Evolutionary conservation across 2,329 filamentous ascomycete genomes (phyloP).

Genomic region (Aspergillus hortae): DNA sequence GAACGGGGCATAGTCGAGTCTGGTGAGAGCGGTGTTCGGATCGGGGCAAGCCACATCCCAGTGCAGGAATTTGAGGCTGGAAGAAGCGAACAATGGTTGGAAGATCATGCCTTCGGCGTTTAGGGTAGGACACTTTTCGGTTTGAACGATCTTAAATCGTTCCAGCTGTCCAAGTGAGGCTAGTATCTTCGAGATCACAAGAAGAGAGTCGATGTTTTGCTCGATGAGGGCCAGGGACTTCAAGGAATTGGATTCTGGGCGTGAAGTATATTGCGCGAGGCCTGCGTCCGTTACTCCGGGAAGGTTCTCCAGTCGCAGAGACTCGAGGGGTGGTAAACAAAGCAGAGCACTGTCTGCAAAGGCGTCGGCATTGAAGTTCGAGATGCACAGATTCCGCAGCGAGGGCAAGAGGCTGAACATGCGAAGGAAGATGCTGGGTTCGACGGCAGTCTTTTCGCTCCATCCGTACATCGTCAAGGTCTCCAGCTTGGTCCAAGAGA

Average conservation of each 20-base stretch:
- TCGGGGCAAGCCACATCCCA: constrained; percentile 51
- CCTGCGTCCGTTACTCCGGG: constrained; percentile 55
- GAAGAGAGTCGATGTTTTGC: constrained; percentile 50
- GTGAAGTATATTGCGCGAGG: constrained; percentile 49
- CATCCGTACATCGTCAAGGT: constrained; percentile 52
- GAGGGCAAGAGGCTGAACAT: constrained; percentile 52
- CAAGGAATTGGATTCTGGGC: constrained; percentile 43
- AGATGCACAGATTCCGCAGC: constrained; percentile 52
- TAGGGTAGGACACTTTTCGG: constrained; percentile 45
- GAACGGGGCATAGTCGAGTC: constrained; percentile 37
- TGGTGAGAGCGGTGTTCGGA: constrained; percentile 32
- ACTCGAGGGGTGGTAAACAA: constrained; percentile 50
- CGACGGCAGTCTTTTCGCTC: constrained; percentile 43
- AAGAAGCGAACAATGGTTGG: constrained; percentile 48
- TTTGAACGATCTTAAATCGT: constrained; percentile 52
- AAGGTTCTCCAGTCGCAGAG: constrained; percentile 54
- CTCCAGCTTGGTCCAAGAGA: constrained; percentile 49
- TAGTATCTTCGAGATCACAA: constrained; percentile 52
- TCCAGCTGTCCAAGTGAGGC: constrained; percentile 44
- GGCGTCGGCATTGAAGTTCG: constrained; percentile 51
- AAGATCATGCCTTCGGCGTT: constrained; percentile 42
- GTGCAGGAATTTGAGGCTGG: constrained; percentile 51
- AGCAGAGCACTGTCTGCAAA: constrained; percentile 55
- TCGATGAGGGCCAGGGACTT: constrained; percentile 51
- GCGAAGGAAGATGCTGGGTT: constrained; percentile 53